phyloP scores from a whole-genome alignment of 2,329 filamentous ascomycete genomes.

The Graphiopsis chlorocephala region DNA sequence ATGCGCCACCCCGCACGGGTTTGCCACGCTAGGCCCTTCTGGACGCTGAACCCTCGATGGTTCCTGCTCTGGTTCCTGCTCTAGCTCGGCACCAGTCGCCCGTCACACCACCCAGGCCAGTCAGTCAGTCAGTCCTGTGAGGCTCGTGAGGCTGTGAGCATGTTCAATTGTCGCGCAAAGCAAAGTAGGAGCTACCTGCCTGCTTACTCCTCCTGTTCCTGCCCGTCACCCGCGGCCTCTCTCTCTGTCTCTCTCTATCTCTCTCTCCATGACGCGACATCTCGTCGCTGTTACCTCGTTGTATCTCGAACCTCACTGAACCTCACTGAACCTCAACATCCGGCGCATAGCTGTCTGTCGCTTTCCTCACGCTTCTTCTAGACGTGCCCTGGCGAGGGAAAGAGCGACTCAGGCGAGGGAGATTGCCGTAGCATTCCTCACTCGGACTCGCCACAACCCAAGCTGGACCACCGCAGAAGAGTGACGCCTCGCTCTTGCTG shows the following conservation, averaged over 20 bases:
- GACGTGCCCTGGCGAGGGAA: not conserved
- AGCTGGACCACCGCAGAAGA: not conserved
- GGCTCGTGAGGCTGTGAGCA: too few relatives aligned
- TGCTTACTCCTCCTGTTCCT: not conserved
- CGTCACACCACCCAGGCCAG: not conserved
- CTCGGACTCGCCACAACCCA: not conserved
- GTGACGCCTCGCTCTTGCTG: not conserved
- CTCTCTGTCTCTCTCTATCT: too few relatives aligned
- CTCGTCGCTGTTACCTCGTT: not conserved
- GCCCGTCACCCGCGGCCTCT: not conserved
- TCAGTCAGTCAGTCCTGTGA: too few relatives aligned
- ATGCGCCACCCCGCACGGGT: not conserved
- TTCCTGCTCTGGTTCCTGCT: not conserved
- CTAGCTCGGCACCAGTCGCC: not conserved
- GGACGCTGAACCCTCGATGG: not conserved
- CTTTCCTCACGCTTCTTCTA: not conserved
- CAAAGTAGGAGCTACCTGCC: too few relatives aligned
- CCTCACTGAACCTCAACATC: not conserved
- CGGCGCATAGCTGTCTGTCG: not conserved
- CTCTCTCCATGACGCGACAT: not conserved
- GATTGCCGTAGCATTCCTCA: conserved; percentile 5
- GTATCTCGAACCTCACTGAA: not conserved
- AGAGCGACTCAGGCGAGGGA: not conserved
- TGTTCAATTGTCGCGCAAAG: not conserved
- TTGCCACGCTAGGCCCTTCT: not conserved